Evolutionary conservation across 2,329 filamentous ascomycete genomes (phyloP), one percentile per base, ranked within the genome.

Genomic region (Calycina marina): DNA sequence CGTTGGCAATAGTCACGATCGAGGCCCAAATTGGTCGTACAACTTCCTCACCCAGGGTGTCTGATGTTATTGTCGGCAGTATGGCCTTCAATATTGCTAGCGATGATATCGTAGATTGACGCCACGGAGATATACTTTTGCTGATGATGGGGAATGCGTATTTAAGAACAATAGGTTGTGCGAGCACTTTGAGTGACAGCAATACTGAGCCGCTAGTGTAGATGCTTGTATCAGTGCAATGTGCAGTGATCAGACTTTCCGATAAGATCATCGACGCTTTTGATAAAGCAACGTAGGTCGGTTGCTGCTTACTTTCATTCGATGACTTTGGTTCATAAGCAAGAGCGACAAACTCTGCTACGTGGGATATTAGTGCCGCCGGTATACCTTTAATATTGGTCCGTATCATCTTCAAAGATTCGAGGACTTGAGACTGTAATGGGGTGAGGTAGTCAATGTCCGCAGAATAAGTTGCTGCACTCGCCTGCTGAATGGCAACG

Each of bases 281-380:
- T 1, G 86, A 84, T 49, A 96, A 70, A 18, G 90, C 88, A 34
- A 98, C 74, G 50, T 85, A 96, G 0, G 84, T 93, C 5, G 83
- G 79, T 35, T 72, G 72, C 31, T 52, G 42, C 52, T 54, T 34
- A 41, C 57, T 34, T 39, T 54, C 14, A 38, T 48, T 34, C 36
- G 58, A 48, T 35, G 47, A 22, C 40, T 46, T 38, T 40, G 49
- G 10, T 50, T 55, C 39, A 44, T 82, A 86, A 1, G 83, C 77
- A 18, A 93, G 60, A 2, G 71, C 67, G 6, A 74, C 67, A 37
- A 93, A 73, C 30, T 80, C 69, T 1, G 83, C 71, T 6, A 85
- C 66, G 34, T 81, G 68, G 1, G 60, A 60, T 31, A 86, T 65
- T 45, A 93, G 58, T n/a, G 68, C 69, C 1, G 77, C 68, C 1